Evolutionary conservation across 2,329 filamentous ascomycete species (phyloP).

Genomic region (Macroventuria anomochaeta): DNA sequence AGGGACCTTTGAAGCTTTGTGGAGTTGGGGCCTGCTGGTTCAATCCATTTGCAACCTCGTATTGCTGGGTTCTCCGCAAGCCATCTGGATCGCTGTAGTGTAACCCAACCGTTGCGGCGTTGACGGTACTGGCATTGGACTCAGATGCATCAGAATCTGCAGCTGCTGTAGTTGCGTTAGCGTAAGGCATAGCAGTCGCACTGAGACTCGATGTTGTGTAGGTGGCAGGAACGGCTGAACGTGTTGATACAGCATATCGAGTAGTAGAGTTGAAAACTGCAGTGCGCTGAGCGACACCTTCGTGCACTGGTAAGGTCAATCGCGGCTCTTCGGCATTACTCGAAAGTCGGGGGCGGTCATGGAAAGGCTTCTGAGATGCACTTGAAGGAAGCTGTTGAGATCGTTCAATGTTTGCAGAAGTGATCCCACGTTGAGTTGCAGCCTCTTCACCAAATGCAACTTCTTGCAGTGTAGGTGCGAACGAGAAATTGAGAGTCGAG

Average conservation of each 20-base stretch:
- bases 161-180: background rate
- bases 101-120: slow-evolving; percentile 20
- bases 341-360: slow-evolving; percentile 24
- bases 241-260: slow-evolving; percentile 18
- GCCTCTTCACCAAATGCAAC: slow-evolving; percentile 34
- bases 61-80: slow-evolving; percentile 16
- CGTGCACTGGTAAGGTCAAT: slow-evolving; percentile 27
- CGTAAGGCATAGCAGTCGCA: slow-evolving; percentile 27
- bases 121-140: slow-evolving; percentile 19
- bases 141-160: slow-evolving; percentile 8
- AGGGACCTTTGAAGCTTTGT: slow-evolving; percentile 48
- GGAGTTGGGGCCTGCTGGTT: slow-evolving; percentile 36
- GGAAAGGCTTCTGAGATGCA: slow-evolving; percentile 18
- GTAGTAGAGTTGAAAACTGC: slow-evolving; percentile 9
- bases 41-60: slow-evolving; percentile 35
- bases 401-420: background rate
- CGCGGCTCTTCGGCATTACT: slow-evolving; percentile 37
- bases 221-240: background rate
- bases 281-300: slow-evolving; percentile 37
- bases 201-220: slow-evolving; percentile 22
- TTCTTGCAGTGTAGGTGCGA: slow-evolving; percentile 19
- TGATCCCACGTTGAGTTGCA: slow-evolving; percentile 6
- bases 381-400: background rate
- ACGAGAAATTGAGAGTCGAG: background rate
- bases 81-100: slow-evolving; percentile 40